Base-by-base conservation (phyloP, 2,329 filamentous ascomycete species). In the Sporothrix schenckii region DNA sequence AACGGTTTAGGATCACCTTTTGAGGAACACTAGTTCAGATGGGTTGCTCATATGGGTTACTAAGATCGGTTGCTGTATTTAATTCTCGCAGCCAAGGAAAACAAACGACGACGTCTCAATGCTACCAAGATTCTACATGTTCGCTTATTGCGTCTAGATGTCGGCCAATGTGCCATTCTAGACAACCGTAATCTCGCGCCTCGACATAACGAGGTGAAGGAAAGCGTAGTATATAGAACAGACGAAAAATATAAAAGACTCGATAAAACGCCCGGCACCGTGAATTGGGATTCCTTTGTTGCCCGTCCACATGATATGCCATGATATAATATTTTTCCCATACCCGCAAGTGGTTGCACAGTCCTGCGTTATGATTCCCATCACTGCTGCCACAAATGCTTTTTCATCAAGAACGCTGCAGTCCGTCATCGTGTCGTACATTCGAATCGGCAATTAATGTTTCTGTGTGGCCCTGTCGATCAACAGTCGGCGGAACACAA, bases 221-320 rank as follows among this genome's bases (percentile, higher is more conserved):
- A 16, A 47, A 7, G 11, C 6, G 19, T 34, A 34, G 34, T 34
- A 34, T 34, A 5, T 34, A 39, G 34, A 39, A 19, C 16, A 24
- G 19, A 21, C 50, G 39, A 27, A 4, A 24, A 21, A 39, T 41
- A 3, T 50, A 13, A 53, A 65, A 30, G 14, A 60, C 54, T 21
- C n/a, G 19, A 41, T 27, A 30, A 49, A 66, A 70, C 68, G 52
- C 68, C 68, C 24, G 34, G 24, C 68, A 69, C 49, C 58, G 16
- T 21, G 21, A 27, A 58, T 41, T 10, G 27, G 11, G 13, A 3
- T 67, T 49, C 30, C 50, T 27, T 19, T 67, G 9, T 52, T 24
- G 27, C 44, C 47, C 44, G 13, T 39, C 24, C 27, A 41, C 60
- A 30, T n/a, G 27, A 10, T 10, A 52, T 66, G 47, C 63, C 27